Conservation (phyloP, 2,329 filamentous ascomycete species). For the Cercospora sesami region DNA sequence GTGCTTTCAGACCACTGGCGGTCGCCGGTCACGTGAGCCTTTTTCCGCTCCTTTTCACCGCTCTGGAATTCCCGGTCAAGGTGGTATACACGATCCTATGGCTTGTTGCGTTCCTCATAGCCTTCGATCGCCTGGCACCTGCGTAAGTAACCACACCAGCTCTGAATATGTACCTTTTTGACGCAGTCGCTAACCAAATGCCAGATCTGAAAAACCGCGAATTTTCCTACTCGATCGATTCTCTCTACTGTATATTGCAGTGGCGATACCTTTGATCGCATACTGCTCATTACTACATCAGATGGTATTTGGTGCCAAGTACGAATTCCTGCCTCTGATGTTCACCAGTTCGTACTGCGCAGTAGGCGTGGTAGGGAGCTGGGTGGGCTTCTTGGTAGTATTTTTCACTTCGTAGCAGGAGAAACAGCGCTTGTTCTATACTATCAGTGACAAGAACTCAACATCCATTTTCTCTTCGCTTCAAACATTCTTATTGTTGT, state of each 20-base stretch:
- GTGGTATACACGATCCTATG: slow-evolving; percentile 89
- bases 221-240: slow-evolving; percentile 91
- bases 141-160: slow-evolving; percentile 52
- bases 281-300: slow-evolving; percentile 86
- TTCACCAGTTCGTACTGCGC: slow-evolving; percentile 94
- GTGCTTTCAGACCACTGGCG: slow-evolving; percentile 86
- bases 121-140: slow-evolving; percentile 84
- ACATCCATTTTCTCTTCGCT: background rate
- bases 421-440: background rate
- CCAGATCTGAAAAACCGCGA: slow-evolving; percentile 67
- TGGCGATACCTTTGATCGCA: slow-evolving; percentile 83
- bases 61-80: slow-evolving; percentile 91
- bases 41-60: slow-evolving; percentile 89
- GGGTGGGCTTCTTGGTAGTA: slow-evolving; percentile 90
- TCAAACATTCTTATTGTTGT: background rate
- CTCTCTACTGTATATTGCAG: slow-evolving; percentile 81
- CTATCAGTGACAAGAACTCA: background rate
- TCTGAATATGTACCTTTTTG: slow-evolving; percentile 10
- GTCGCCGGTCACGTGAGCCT: slow-evolving; percentile 94
- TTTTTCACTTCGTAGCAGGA: slow-evolving; percentile 61
- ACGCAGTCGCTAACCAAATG: background rate
- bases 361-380: slow-evolving; percentile 91
- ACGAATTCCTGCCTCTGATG: slow-evolving; percentile 94
- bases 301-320: slow-evolving; percentile 76
- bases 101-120: slow-evolving; percentile 80